A percentile compares a stretch with the other conserved stretches of the same genome.
Conservation (phyloP, 805 yeast genomes). For the Candida railenensis region DNA sequence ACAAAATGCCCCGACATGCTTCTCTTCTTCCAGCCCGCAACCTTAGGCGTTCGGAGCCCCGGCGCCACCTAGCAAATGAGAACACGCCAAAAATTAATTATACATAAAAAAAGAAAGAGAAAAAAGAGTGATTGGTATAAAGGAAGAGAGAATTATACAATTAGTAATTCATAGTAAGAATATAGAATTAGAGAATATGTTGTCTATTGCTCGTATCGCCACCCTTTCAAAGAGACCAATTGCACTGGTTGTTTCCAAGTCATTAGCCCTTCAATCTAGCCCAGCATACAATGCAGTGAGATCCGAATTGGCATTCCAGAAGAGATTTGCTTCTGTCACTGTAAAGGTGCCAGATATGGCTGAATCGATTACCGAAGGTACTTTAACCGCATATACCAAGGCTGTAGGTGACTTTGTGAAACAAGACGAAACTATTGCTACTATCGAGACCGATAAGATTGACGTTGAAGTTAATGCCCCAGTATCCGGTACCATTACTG, state of each 20-base stretch:
- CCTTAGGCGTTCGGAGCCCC: background rate
- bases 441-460: constrained; percentile 97
- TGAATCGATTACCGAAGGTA: constrained; percentile 96
- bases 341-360: constrained; percentile 99
- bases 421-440: constrained; percentile 88
- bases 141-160: background rate
- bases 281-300: constrained; percentile 5
- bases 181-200: background rate
- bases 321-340: constrained; percentile 38
- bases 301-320: constrained; percentile 21
- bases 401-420: constrained; percentile 85
- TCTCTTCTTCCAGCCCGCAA: background rate
- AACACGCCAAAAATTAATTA: constrained; percentile 1
- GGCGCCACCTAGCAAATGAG: constrained; percentile 2
- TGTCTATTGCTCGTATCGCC: constrained; percentile 5
- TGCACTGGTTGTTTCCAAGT: background rate
- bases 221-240: constrained; percentile 5
- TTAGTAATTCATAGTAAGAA: background rate
- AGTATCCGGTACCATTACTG: constrained; percentile 82
- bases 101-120: background rate
- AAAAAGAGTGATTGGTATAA: background rate
- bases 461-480: constrained; percentile 98
- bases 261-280: constrained; percentile 2
- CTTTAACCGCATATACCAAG: constrained; percentile 66
- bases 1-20: background rate